phyloP scores from a whole-genome alignment of 2,329 filamentous ascomycete species.

The Fusarium sacchari region DNA sequence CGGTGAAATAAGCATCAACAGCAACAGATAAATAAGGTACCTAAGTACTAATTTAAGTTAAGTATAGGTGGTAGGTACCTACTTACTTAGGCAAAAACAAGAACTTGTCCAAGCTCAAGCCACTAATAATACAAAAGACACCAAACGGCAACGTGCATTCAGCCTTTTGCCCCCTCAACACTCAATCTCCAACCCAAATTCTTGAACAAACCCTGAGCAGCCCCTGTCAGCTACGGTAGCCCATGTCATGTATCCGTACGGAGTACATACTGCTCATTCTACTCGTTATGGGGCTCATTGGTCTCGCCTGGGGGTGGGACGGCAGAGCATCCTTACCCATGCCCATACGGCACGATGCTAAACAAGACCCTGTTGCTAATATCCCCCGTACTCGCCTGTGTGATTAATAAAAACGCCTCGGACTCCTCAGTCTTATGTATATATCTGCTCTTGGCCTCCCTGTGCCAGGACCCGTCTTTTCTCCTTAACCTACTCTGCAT shows the following conservation, averaged over 20 bases:
- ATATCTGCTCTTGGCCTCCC: conserved; percentile 15
- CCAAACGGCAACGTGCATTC: conserved; percentile 7
- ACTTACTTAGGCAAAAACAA: not conserved
- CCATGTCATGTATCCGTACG: conserved; percentile 11
- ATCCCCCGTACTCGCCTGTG: conserved; percentile 33
- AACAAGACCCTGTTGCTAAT: conserved; percentile 30
- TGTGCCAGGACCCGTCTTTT: not conserved
- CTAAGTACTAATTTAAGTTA: no score
- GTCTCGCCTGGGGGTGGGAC: conserved; percentile 26
- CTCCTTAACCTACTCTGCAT: not conserved
- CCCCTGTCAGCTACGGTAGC: not conserved
- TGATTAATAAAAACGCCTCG: conserved; percentile 33
- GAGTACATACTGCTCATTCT: not conserved
- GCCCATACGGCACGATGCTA: conserved; percentile 20
- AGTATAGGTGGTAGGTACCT: no score
- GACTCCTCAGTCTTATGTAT: not conserved
- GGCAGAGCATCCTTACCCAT: conserved; percentile 16
- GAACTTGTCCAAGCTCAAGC: conserved; percentile 19
- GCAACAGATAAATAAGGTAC: not conserved
- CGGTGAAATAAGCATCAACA: not conserved
- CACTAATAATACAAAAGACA: conserved; percentile 13
- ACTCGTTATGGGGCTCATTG: conserved; percentile 14
- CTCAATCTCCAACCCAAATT: conserved; percentile 1
- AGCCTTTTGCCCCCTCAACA: not conserved
- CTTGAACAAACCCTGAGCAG: not conserved